Evolutionary conservation across 2,329 filamentous ascomycete species (phyloP), one percentile per base, ranked within the genome.

Genomic region (Paraphaeosphaeria sporulosa): DNA sequence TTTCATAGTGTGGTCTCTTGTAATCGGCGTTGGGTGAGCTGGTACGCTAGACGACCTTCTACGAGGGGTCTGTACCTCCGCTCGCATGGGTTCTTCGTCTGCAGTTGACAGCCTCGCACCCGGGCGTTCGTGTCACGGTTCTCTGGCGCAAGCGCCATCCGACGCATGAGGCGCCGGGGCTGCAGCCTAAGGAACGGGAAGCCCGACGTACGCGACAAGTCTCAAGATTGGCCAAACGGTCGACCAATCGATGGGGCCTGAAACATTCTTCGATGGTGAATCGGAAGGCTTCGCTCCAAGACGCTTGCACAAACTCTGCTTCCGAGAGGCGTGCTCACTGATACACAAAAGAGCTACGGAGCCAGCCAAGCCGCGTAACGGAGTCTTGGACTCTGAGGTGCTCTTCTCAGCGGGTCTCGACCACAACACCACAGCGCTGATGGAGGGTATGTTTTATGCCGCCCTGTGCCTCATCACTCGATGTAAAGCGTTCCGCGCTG

Each of bases 11-110:
- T 46, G 27, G 19, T 25, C 38, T 36, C 42, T 21, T 19, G 17
- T 8, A 17, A 25, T 19, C 12, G n/a, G 10, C 3, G 17, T 32
- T n/a, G 27, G 27, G 7, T 34, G n/a, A 30, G 30, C 7, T 15
- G 15, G 27, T 13, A n/a, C 32, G n/a, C n/a, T 9, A 25, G 19
- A 32, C 44, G 27, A 42, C 38, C 38, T 40, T n/a, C 3, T 15
- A 17, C 34, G 9, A 27, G 32, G 9, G 44, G 30, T 17, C 47
- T 36, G 27, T 44, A 43, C 40, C 19, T 52, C 48, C 48, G 42
- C 55, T 52, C 55, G 55, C 48, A 48, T 58, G 55, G 48, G 55
- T 15, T 47, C 23, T 43, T 15, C 19, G 7, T 53, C 13, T 32
- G 50, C 8, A 13, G 21, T 40, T 49, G 38, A 53, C 48, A 46